Evolutionary conservation across 257 asterid genomes (phyloP).

Genomic region (Mitragyna speciosa): DNA sequence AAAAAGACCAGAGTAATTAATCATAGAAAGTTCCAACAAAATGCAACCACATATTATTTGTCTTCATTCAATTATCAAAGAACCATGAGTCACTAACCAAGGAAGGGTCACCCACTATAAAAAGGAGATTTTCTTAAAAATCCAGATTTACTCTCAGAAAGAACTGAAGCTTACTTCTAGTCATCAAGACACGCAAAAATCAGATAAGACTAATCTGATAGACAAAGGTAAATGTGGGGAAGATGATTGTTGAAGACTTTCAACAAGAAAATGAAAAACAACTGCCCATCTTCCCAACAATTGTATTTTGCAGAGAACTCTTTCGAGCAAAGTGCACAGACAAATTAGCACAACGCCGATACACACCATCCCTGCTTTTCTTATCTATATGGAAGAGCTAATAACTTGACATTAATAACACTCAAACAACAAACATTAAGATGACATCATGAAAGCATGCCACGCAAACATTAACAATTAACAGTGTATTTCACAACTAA

Average conservation of each 20-base stretch:
- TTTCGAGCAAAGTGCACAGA: slow-evolving; percentile 25
- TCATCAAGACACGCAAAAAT: not conserved
- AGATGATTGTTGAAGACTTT: slow-evolving; percentile 35
- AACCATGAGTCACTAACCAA: not conserved
- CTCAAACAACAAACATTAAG: not conserved
- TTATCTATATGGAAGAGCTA: not conserved
- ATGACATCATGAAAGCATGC: not conserved
- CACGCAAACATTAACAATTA: not conserved
- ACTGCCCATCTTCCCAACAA: slow-evolving; percentile 33
- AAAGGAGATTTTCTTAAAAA: not conserved
- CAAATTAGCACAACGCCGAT: slow-evolving; percentile 17
- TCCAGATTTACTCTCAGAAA: not conserved
- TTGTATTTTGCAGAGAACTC: slow-evolving; percentile 32
- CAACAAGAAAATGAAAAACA: slow-evolving; percentile 21
- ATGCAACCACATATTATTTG: not conserved
- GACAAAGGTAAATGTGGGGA: slow-evolving; percentile 1
- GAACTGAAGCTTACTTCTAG: not conserved
- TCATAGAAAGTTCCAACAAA: not conserved
- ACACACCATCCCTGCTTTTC: slow-evolving; percentile 27
- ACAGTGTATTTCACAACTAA: not conserved
- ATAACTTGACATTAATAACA: no score
- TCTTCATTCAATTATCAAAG: not conserved
- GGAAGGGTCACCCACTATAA: no score
- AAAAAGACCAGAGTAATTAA: not conserved
- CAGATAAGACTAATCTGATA: not conserved